phyloP scores from a whole-genome alignment of 805 yeast genomes.

The Kurtzmaniella cleridarum region DNA sequence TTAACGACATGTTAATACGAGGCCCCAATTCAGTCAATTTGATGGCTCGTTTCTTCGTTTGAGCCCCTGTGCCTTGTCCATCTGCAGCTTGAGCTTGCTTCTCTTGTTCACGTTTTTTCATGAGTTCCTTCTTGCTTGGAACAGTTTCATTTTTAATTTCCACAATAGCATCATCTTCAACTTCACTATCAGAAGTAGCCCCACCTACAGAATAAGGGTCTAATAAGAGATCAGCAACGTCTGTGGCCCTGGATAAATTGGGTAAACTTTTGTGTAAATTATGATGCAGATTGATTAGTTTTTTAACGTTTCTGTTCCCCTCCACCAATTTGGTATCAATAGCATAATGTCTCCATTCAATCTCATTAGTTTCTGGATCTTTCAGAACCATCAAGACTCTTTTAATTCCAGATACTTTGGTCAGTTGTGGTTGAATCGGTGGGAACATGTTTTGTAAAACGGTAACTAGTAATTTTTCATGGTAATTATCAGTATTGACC shows the following conservation, averaged over 20 bases:
- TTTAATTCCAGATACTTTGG: conserved; percentile 67
- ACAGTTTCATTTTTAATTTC: conserved; percentile 39
- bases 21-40: conserved; percentile 94
- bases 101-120: conserved; percentile 13
- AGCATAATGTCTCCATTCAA: conserved; percentile 85
- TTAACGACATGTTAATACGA: conserved; percentile 64
- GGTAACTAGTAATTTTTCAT: conserved; percentile 80
- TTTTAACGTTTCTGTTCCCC: conserved; percentile 66
- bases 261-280: conserved; percentile 64
- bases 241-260: conserved; percentile 58
- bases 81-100: conserved; percentile 11
- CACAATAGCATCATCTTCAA: conserved; percentile 85
- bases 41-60: conserved; percentile 69
- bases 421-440: conserved; percentile 80
- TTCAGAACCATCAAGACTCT: conserved; percentile 82
- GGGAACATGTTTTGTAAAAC: conserved; percentile 96
- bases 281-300: conserved; percentile 57
- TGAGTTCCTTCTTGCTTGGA: conserved; percentile 14
- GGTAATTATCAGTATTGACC: conserved; percentile 55
- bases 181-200: conserved; percentile 86
- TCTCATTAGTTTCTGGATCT: conserved; percentile 61
- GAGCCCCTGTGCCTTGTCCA: conserved; percentile 14
- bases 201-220: conserved; percentile 81
- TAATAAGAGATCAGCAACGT: conserved; percentile 76
- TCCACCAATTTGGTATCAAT: conserved; percentile 84